Base-by-base conservation (phyloP, 2,329 filamentous ascomycete species). In the Fusarium anthophilum region DNA sequence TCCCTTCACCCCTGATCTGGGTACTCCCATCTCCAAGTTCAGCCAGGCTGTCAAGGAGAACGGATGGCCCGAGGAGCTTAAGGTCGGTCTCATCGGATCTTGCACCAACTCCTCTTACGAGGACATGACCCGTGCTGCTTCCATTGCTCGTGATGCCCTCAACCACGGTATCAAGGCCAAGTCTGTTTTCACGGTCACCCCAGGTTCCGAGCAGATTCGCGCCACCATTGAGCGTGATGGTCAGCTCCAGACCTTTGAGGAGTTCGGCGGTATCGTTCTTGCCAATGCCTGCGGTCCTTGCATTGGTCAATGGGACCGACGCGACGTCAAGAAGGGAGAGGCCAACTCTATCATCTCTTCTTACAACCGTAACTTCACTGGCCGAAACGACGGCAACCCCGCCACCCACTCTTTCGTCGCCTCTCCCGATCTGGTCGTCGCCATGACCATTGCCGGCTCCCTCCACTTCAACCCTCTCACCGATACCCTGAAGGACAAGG, bases 301-400 rank as follows among this genome's bases (percentile, higher is more conserved):
- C 81, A 97, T 97, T 76, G 95, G 96, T 4, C 95, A 98, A 84
- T 98, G 96, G 96, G 95, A 98, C 81, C 93, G 96, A 78, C 88
- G 87, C 76, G 96, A 98, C 79, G 94, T 98, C 64, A 93, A 95
- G 90, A 98, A 98, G 91, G 96, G 96, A 77, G 92, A 94, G 79
- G 88, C 95, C 80, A 99, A 99, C 91, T 97, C 95, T 12, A 99
- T 99, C 83, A 88, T 99, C 83, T 98, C 95, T 53, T 98, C 96
- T 35, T 99, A 98, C 92, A 99, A 99, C 93, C 95, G 96, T 86
- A 98, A 99, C 91, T 98, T 99, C 88, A 98, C 96, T 71, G 96
- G 96, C 77, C 94, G 96, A 83, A 98, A 98, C 84, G 95, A 98
- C 79, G 95, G 94, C 77, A 98, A 98, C 89, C 95, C 95, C 45